Conservation (phyloP, 129 eudicot species). For the Solidago caesia region DNA sequence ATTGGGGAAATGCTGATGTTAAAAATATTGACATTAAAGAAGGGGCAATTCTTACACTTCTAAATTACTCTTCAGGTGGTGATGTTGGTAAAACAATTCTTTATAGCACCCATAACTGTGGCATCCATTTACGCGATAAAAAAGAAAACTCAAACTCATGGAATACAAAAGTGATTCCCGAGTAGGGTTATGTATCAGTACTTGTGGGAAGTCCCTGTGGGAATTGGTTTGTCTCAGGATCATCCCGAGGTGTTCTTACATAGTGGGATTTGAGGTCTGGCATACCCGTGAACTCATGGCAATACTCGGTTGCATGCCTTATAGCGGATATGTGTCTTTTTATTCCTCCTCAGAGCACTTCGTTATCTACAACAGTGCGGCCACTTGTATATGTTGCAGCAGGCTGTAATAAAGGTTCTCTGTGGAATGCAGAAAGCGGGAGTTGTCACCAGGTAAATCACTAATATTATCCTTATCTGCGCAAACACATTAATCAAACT, state of each 20-base stretch:
- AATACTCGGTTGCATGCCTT: slow-evolving; percentile 64
- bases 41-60: slow-evolving; percentile 68
- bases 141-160: slow-evolving; percentile 54
- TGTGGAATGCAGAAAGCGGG: slow-evolving; percentile 97
- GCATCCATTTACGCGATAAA: slow-evolving; percentile 84
- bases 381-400: slow-evolving; percentile 98
- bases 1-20: slow-evolving; percentile 78
- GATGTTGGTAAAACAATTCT: slow-evolving; percentile 57
- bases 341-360: slow-evolving; percentile 57
- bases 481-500: no score
- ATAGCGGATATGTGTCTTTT: slow-evolving; percentile 81
- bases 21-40: slow-evolving; percentile 58
- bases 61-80: slow-evolving; percentile 66
- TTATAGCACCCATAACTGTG: slow-evolving; percentile 85
- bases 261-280: slow-evolving; percentile 93
- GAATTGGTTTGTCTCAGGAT: slow-evolving; percentile 96
- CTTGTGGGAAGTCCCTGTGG: slow-evolving; percentile 88
- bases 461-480: not conserved
- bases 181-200: slow-evolving; percentile 77
- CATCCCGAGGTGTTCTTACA: slow-evolving; percentile 90
- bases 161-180: slow-evolving; percentile 67
- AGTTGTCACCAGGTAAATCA: slow-evolving; percentile 85
- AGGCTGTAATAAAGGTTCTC: slow-evolving; percentile 89
- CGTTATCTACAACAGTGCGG: slow-evolving; percentile 62
- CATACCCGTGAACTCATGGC: slow-evolving; percentile 90